Base-by-base conservation (phyloP, 306 rosid genomes). In the Malus sylvestris region DNA sequence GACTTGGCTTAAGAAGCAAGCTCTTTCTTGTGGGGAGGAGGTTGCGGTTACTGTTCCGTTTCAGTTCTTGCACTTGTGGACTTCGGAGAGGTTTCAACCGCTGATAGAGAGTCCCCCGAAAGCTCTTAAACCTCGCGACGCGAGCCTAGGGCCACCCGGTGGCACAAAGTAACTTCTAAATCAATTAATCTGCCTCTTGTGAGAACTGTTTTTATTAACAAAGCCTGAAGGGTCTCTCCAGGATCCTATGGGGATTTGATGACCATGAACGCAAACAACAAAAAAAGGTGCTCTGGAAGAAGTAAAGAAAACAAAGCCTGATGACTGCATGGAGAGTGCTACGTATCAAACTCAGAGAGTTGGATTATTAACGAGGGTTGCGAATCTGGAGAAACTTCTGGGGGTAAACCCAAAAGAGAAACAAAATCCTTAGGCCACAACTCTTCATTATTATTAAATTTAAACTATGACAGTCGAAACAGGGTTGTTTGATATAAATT, bases 21-120 rank as follows among this genome's bases (percentile, higher is more conserved):
- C 61, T 14, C n/a, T 73, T 68, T 13, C 57, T 57, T 25, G 27
- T 14, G 15, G 0, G 32, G 38, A 38, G 30, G 52, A 45, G 25
- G 11, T 80, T 4, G 13, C 53, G 1, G 35, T 87, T 1, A 71
- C 83, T 76, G 81, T 86, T 1, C 90, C 88, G 14, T 82, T 90
- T 70, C 85, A 86, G 30, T 20, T 90, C 27, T 82, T 87, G 10
- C 88, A 80, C 67, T 33, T 86, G 1, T 92, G 93, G 96, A 87
- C 82, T 22, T 81, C 71, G 42, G 97, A 88, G 83, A 85, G 90
- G 67, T 88, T 92, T 53, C 80, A 73, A 18, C 2, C 52, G 5
- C 51, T 85, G 13, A 49, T 68, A 8, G 76, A 76, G 8, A 61
- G n/a, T 1, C 53, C 71, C 9, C 75, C 77, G 7, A 53, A 65